Base-by-base conservation (phyloP, 2,329 filamentous ascomycete genomes). In the Xylariaceae sp. region DNA sequence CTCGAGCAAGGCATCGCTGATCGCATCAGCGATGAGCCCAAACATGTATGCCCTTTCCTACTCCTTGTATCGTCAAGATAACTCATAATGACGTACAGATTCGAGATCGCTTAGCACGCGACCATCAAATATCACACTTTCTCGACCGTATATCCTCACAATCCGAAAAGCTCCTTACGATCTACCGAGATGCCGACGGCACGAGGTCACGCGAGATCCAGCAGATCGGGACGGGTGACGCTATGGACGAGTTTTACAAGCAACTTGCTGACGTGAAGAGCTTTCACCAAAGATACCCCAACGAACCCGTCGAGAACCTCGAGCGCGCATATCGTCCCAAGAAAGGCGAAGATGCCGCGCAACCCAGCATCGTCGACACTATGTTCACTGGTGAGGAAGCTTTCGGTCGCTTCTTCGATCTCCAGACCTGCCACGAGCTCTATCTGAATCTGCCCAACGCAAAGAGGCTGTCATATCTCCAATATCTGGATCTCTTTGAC, bases 361-460 rank as follows among this genome's bases (percentile, higher is more conserved):
- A 78, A 42, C 73, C 77, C 3, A 80, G 79, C 33, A 80, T 90
- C 39, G 83, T 96, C 36, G 91, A 97, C 59, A 81, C 81, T 43
- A 85, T 97, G 72, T 98, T 98, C 65, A 95, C 89, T 0, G 93
- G 93, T 47, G 94, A 98, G 65, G 93, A 98, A 64, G 85, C 85
- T 0, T 96, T 86, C 57, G 93, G 93, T 33, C 85, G 89, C 53
- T 98, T 88, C 65, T 87, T 98, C 57, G 93, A 98, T 63, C 69
- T 98, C 35, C 91, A 85, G 15, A 78, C 74, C 30, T 79, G 83
- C 52, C 90, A 97, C 64, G 91, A 97, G 59, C 75, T 85, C 12
- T 98, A 89, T 60, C 75, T 96, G 45, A 98, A 98, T 60, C 73
- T 98, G 8, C 86, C 89, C 2, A 84, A 86, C 39, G 81, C 90